These are phyloP conservation scores for Apocynum venetum DNA, from an alignment of 257 asterid species.

Conservation along the genomic window DNA sequence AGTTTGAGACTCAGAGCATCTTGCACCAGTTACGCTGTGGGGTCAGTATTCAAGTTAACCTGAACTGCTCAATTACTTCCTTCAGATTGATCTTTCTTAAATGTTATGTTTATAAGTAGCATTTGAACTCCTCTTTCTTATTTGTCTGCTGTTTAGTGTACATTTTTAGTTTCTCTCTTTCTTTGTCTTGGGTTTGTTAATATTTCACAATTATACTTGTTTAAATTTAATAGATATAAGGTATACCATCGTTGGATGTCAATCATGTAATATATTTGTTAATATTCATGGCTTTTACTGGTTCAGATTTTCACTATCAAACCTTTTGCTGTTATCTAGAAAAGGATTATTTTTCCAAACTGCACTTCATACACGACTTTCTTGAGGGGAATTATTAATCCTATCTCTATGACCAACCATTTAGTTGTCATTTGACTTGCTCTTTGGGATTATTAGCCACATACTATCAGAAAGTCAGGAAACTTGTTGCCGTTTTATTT, in stretches of 20 bases:
- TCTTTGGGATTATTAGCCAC: background rate
- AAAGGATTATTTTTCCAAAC: background rate
- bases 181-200: background rate
- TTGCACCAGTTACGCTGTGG: conserved; percentile 99
- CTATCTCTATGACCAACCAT: background rate
- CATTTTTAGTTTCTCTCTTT: background rate
- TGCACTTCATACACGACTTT: background rate
- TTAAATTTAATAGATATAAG: background rate
- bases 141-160: conserved; percentile 2
- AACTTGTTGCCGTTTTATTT: background rate
- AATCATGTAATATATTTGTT: background rate
- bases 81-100: conserved; percentile 1
- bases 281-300: background rate
- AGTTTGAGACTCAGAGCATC: conserved; percentile 85
- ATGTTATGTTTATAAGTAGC: background rate
- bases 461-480: background rate
- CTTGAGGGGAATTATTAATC: background rate
- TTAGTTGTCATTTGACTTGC: conserved; percentile 1
- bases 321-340: background rate
- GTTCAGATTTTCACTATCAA: background rate
- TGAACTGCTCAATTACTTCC: conserved; percentile 8
- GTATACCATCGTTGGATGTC: background rate
- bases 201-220: background rate
- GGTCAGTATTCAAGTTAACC: conserved; percentile 47
- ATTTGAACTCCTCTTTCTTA: background rate